Percentiles rank a stretch among this genome's conserved stretches.
Conservation (phyloP, 352 stramenopile species). For the Pythium volutum region DNA sequence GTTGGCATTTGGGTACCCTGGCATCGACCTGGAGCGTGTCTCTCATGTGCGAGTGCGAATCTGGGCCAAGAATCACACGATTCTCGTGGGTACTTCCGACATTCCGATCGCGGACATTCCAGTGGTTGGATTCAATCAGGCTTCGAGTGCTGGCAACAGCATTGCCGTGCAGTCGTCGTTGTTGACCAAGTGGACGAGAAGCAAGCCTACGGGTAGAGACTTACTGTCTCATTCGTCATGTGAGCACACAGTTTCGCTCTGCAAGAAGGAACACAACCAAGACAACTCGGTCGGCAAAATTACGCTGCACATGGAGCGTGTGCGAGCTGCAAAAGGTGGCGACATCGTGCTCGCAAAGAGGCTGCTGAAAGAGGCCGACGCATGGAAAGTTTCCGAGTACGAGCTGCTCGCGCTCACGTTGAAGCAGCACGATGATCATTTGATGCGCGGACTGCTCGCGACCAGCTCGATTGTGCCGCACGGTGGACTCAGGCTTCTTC, state of each 20-base stretch:
- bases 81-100: conserved; percentile 33
- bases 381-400: conserved; percentile 45
- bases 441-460: conserved; percentile 42
- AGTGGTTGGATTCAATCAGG: conserved; percentile 11
- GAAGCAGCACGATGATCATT: conserved; percentile 35
- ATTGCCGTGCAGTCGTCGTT: neutral
- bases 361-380: conserved; percentile 30
- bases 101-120: conserved; percentile 37
- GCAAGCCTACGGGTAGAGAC: neutral
- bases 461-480: conserved; percentile 27
- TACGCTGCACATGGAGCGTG: conserved; percentile 32
- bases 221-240: neutral
- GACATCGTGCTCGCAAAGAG: conserved; percentile 35
- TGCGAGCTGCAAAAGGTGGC: conserved; percentile 16
- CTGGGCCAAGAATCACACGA: conserved; percentile 26
- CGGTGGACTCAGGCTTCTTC: conserved; percentile 30
- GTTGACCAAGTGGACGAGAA: neutral
- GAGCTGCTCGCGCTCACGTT: conserved; percentile 48
- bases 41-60: conserved; percentile 35
- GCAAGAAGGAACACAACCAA: conserved; percentile 24
- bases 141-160: neutral
- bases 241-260: conserved; percentile 30
- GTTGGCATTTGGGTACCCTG: conserved; percentile 33
- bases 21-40: conserved; percentile 45
- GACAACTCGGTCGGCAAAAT: conserved; percentile 51